Evolutionary conservation across 192 early-diverging fungal genomes (phyloP).

Genomic region (Podila epicladia): DNA sequence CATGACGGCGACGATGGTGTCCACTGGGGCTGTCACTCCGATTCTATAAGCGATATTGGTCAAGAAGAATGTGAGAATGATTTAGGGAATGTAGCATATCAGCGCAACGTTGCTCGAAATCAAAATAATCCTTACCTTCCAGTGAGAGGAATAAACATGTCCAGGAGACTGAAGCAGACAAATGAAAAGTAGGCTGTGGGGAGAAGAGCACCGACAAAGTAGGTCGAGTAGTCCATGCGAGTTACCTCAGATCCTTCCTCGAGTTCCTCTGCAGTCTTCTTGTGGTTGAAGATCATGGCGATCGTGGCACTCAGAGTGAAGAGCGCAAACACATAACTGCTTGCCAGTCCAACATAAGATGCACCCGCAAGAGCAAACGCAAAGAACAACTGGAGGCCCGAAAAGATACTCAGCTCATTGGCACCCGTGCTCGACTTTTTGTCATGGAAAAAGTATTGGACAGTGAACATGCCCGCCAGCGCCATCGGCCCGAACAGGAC

Average conservation of each 20-base stretch:
- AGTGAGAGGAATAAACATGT: conserved; percentile 78
- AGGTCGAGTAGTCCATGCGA: conserved; percentile 38
- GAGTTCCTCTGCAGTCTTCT: conserved; percentile 18
- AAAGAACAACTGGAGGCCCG: conserved; percentile 33
- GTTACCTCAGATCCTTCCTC: conserved; percentile 5
- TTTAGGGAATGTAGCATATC: too few relatives aligned
- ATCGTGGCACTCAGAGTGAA: conserved; percentile 44
- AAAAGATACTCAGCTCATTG: conserved; percentile 35
- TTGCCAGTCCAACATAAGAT: conserved; percentile 55
- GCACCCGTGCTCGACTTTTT: conserved; percentile 44
- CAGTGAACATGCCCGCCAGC: conserved; percentile 55
- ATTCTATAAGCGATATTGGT: conserved; percentile 46
- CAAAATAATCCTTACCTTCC: conserved; percentile 24
- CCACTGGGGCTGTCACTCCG: conserved; percentile 71
- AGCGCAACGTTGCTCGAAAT: too few relatives aligned
- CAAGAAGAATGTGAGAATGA: neutral
- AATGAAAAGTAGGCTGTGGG: conserved; percentile 57
- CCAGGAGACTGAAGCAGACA: conserved; percentile 56
- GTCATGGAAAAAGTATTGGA: conserved; percentile 53
- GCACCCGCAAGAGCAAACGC: conserved; percentile 31
- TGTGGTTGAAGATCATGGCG: conserved; percentile 48
- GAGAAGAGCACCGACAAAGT: conserved; percentile 37
- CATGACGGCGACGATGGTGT: conserved; percentile 70
- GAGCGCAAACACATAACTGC: conserved; percentile 60
- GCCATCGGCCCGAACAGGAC: conserved; percentile 63